phyloP scores from a whole-genome alignment of 441 rosid species.

The Pelargonium exstipulatum region DNA sequence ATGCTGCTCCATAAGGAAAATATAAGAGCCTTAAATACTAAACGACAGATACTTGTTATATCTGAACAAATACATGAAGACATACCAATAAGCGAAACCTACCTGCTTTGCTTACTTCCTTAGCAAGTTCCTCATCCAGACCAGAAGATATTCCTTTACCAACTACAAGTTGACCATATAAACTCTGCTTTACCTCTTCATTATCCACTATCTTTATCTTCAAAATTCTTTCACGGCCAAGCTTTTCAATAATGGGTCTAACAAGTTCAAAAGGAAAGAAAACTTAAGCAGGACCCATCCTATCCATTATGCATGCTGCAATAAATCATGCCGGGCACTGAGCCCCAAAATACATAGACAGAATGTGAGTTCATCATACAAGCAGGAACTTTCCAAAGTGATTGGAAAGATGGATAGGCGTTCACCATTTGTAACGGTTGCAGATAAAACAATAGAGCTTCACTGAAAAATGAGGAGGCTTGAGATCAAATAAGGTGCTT shows the following conservation, averaged over 20 bases:
- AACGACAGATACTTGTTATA: constrained; percentile 16
- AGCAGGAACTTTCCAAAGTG: neutral
- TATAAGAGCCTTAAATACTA: constrained; percentile 23
- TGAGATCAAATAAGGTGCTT: neutral
- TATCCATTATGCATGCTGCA: constrained; percentile 3
- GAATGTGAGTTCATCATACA: neutral
- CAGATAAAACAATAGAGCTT: neutral
- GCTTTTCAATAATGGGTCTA: constrained; percentile 74
- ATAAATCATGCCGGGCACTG: neutral
- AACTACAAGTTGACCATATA: constrained; percentile 70
- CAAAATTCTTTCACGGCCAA: constrained; percentile 59
- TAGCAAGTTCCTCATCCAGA: constrained; percentile 62
- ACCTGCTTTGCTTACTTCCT: constrained; percentile 82
- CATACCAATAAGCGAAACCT: constrained; percentile 11
- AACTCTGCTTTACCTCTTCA: constrained; percentile 60
- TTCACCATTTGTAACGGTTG: neutral
- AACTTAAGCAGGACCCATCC: constrained; percentile 12
- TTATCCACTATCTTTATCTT: constrained; percentile 57
- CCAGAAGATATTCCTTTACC: constrained; percentile 54
- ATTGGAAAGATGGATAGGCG: neutral
- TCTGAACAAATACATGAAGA: constrained; percentile 8
- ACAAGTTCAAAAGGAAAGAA: constrained; percentile 12
- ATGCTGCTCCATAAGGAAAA: constrained; percentile 40
- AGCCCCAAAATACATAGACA: neutral
- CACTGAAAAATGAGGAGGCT: neutral